phyloP scores from a whole-genome alignment of 805 yeast species.

The Lipomyces spencermartinsiae region DNA sequence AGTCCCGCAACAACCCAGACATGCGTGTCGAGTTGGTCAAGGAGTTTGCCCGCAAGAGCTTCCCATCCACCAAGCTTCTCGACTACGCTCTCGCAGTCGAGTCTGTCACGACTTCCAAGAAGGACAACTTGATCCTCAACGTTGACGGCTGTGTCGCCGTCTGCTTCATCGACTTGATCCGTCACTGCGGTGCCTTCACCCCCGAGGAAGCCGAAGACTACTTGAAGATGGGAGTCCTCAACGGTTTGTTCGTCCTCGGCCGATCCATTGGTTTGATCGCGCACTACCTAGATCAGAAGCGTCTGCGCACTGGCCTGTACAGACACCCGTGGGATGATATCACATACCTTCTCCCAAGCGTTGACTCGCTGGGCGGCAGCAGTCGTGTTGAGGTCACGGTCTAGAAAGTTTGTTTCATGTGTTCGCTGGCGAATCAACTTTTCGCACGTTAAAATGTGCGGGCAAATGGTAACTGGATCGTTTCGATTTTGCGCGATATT shows the following conservation, averaged over 20 bases:
- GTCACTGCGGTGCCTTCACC: conserved; percentile 54
- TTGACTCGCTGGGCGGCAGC: conserved; percentile 28
- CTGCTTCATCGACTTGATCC: conserved; percentile 53
- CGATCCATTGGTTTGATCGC: conserved; percentile 56
- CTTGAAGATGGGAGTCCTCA: conserved; percentile 54
- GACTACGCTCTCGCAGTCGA: conserved; percentile 57
- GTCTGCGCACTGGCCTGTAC: conserved; percentile 54
- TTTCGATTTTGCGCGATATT: not conserved
- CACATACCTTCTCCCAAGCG: conserved; percentile 45
- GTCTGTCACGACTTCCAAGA: conserved; percentile 57
- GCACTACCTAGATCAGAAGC: conserved; percentile 55
- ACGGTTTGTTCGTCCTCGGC: conserved; percentile 55
- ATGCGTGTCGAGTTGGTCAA: conserved; percentile 56
- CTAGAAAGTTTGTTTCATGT: conserved; percentile 9
- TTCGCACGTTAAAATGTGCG: not conserved
- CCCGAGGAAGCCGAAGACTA: conserved; percentile 54
- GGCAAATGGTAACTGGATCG: not conserved
- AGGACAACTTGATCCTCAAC: conserved; percentile 54
- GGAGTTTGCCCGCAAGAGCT: conserved; percentile 53
- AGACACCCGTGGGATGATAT: conserved; percentile 58
- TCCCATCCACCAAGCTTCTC: conserved; percentile 52
- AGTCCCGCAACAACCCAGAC: conserved; percentile 57
- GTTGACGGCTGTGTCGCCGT: conserved; percentile 57
- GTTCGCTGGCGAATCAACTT: not conserved
- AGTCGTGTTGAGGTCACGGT: conserved; percentile 30